phyloP scores from a whole-genome alignment of 768 basidiomycete species.

The Tricholomella constricta region DNA sequence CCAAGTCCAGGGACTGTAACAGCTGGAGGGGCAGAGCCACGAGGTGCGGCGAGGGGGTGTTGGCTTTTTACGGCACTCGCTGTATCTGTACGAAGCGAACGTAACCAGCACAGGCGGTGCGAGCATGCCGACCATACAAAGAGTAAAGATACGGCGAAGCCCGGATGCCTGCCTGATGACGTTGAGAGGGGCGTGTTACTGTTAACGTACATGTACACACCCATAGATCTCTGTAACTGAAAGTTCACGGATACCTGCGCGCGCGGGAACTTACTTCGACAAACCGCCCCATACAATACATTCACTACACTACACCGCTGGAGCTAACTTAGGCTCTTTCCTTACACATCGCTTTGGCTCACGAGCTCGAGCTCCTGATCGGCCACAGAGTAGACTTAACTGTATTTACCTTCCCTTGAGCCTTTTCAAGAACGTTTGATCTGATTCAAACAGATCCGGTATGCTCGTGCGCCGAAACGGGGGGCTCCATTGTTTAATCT shows the following conservation, averaged over 20 bases:
- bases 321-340: constrained; percentile 8
- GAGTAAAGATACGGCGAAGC: constrained; percentile 10
- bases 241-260: neutral
- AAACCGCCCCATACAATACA: too few species aligned
- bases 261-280: constrained; percentile 7
- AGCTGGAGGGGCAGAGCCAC: constrained; percentile 2
- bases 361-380: constrained; percentile 8
- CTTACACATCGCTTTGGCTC: constrained; percentile 2
- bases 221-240: neutral
- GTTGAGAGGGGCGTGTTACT: neutral
- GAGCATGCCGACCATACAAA: neutral
- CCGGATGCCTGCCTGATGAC: neutral
- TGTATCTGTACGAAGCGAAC: neutral
- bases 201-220: neutral
- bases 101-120: neutral
- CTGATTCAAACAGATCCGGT: neutral
- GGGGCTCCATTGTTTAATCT: too few species aligned
- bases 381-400: neutral
- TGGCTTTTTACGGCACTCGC: constrained; percentile 2
- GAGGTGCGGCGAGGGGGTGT: constrained; percentile 1
- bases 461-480: constrained; percentile 1
- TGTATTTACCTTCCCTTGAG: neutral
- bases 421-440: neutral
- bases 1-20: neutral
- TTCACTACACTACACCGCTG: neutral